A percentile compares a stretch with the other conserved stretches of the same genome.
Evolutionary conservation across 2,329 filamentous ascomycete genomes (phyloP).

Genomic region (Cytospora schulzeri): DNA sequence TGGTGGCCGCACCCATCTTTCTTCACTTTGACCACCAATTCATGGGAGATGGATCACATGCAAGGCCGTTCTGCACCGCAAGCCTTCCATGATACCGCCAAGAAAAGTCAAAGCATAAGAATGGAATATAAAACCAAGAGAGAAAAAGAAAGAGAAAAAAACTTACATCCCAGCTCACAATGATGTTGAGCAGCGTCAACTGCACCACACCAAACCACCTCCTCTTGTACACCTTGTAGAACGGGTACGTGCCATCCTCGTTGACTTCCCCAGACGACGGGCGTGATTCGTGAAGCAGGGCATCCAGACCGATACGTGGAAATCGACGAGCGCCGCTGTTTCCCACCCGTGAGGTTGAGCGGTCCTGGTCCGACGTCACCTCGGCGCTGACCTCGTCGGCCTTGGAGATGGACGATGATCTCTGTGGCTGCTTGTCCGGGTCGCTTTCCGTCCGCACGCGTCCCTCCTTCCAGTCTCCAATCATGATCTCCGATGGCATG

Average conservation of each 20-base stretch:
- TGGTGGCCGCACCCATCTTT: background rate
- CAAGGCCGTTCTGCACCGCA: background rate
- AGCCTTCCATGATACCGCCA: background rate
- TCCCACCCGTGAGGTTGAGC: background rate
- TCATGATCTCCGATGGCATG: conserved; percentile 17
- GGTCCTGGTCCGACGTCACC: conserved; percentile 18
- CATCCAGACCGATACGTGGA: conserved; percentile 20
- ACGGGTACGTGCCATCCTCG: conserved; percentile 21
- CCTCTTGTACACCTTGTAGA: conserved; percentile 67
- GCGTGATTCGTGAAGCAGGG: conserved; percentile 15
- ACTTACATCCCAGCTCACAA: conserved; percentile 94
- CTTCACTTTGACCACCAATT: background rate
- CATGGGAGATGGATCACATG: background rate
- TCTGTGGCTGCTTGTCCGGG: background rate
- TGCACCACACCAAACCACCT: conserved; percentile 87
- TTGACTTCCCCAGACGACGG: background rate
- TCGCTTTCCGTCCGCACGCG: conserved; percentile 12
- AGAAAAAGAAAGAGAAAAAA: conserved; percentile 8
- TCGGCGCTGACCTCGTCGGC: conserved; percentile 11
- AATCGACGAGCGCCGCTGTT: conserved; percentile 12
- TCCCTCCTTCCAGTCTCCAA: conserved; percentile 20
- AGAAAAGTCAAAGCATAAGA: too few species aligned
- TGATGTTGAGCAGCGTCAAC: conserved; percentile 84
- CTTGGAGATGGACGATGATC: conserved; percentile 1
- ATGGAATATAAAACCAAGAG: background rate